phyloP scores from a whole-genome alignment of 208 protist species.

The Leptomonas seymouri region DNA sequence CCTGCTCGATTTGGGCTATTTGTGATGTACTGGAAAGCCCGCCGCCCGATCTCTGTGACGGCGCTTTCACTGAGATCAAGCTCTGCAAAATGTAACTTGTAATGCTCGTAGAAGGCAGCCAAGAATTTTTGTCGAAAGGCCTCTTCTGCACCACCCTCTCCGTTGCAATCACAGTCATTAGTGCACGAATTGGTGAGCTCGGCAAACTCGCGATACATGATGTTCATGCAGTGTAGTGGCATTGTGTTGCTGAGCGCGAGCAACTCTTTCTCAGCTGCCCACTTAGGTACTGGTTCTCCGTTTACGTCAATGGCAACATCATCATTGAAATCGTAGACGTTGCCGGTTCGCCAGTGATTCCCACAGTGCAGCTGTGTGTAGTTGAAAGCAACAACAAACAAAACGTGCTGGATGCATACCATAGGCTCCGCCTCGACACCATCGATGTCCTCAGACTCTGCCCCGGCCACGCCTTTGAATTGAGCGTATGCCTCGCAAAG shows the following conservation, averaged over 20 bases:
- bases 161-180: not conserved
- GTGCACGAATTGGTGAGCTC: slow-evolving; percentile 14
- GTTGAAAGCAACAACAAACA: slow-evolving; percentile 33
- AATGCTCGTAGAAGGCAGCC: slow-evolving; percentile 30
- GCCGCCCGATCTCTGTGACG: slow-evolving; percentile 16
- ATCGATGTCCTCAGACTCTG: not conserved
- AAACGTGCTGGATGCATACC: slow-evolving; percentile 20
- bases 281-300: slow-evolving; percentile 9
- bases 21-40: slow-evolving; percentile 26
- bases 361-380: slow-evolving; percentile 33
- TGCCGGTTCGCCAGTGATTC: slow-evolving; percentile 18
- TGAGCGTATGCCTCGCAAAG: not conserved
- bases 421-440: slow-evolving; percentile 1
- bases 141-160: not conserved
- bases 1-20: slow-evolving; percentile 8
- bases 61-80: slow-evolving; percentile 21
- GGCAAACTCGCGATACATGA: slow-evolving; percentile 29
- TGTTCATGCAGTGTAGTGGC: slow-evolving; percentile 24
- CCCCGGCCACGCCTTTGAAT: not conserved
- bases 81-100: slow-evolving; percentile 18
- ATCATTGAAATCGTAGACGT: slow-evolving; percentile 9
- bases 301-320: not conserved
- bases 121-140: slow-evolving; percentile 18
- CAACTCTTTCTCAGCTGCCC: slow-evolving; percentile 14
- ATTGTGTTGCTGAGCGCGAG: slow-evolving; percentile 28